Base-by-base conservation (phyloP, 148 eudicot genomes). In the Fagopyrum tataricum region DNA sequence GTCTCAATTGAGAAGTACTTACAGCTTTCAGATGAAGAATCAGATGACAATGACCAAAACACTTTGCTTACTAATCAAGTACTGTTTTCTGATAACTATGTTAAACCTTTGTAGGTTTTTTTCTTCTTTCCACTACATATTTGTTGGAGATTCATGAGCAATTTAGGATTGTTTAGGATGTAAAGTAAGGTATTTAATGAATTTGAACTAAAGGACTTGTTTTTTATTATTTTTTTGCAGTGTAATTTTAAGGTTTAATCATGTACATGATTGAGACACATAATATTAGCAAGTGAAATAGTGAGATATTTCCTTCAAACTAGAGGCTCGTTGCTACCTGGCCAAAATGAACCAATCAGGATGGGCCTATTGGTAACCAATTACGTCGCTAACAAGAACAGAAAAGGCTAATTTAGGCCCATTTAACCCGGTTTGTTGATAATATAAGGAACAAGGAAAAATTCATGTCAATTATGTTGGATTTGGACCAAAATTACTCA, bases 1-100 rank as follows among this genome's bases (percentile, higher is more conserved):
- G 41, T 62, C 42, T 62, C 68, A 5, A 62, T 62, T 62, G 68
- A 31, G 42, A 26, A 62, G 41, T 62, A 62, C 42, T 62, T 62
- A 42, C 42, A 62, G 68, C 14, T 62, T 1, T 62, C 68, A 0
- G 68, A 62, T 26, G 68, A 62, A 62, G 68, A 62, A 4, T 62
- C 18, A 13, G 68, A 4, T 31, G 68, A 62, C n/a, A 42, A 62
- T 62, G 68, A 31, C 49, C 49, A 46, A 37, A 31, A 31, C n/a
- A 11, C 7, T 31, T 7, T 62, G 68, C 68, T 62, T 31, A 42
- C n/a, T 62, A 62, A 24, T 5, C 68, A 26, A n/a, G 68, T 18
- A 0, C 8, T 55, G 61, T 55, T 55, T 55, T 55, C 61, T 55
- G 61, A 55, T 20, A 6, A 7, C 61, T 55, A 26, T 55, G 11